Evolutionary conservation across 1,284 basidiomycete species (phyloP).

Genomic region (Leccinum angustisporum): DNA sequence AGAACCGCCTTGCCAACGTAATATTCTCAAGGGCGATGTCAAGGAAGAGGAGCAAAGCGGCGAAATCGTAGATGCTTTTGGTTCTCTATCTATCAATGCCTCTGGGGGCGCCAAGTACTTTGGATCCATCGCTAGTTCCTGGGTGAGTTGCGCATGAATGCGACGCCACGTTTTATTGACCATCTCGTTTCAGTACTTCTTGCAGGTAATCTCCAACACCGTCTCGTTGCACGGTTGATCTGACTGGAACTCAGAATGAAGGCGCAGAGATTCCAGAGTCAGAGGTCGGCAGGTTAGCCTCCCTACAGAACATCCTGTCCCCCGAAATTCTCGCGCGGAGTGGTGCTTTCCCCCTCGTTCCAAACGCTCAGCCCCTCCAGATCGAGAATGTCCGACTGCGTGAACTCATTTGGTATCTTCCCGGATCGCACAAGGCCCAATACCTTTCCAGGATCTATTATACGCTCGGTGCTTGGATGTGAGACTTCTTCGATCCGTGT

Average conservation of each 20-base stretch:
- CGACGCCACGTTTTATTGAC: neutral
- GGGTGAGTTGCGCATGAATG: slow-evolving; percentile 41
- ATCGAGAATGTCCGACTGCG: slow-evolving; percentile 50
- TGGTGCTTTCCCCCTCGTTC: slow-evolving; percentile 63
- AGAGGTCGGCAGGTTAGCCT: slow-evolving; percentile 45
- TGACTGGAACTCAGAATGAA: slow-evolving; percentile 49
- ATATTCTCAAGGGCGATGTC: slow-evolving; percentile 23
- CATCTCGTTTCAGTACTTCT: slow-evolving; percentile 53
- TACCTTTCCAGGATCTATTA: slow-evolving; percentile 65
- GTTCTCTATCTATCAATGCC: slow-evolving; percentile 66
- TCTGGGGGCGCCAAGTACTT: slow-evolving; percentile 72
- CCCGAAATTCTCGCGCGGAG: slow-evolving; percentile 62
- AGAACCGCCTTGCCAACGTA: slow-evolving; percentile 41
- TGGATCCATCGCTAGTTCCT: slow-evolving; percentile 75
- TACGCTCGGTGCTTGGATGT: slow-evolving; percentile 78
- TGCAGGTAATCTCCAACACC: slow-evolving; percentile 48
- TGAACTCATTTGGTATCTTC: slow-evolving; percentile 68
- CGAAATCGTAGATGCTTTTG: slow-evolving; percentile 78
- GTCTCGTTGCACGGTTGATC: slow-evolving; percentile 9
- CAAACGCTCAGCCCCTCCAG: slow-evolving; percentile 43
- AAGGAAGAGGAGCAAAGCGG: slow-evolving; percentile 64
- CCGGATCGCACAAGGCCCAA: slow-evolving; percentile 54
- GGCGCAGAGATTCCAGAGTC: slow-evolving; percentile 51
- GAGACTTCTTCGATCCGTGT: slow-evolving; percentile 20
- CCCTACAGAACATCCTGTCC: slow-evolving; percentile 56